Percentiles rank a stretch among this genome's conserved stretches.
Conservation (phyloP, 2,329 filamentous ascomycete species). For the Aspergillus sclerotialis region DNA sequence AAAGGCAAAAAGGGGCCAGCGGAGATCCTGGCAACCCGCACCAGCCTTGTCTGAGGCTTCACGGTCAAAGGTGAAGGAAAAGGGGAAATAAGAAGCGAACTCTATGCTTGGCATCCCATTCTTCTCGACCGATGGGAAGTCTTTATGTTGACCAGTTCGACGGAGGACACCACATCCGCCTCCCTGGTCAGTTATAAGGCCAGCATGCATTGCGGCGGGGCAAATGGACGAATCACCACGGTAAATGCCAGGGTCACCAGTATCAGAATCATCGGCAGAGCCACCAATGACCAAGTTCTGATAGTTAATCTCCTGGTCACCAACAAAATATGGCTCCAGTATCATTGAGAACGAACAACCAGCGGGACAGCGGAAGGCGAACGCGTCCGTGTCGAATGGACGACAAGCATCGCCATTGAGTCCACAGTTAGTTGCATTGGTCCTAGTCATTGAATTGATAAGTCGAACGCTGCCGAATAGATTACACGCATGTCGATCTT, state of each 20-base stretch:
- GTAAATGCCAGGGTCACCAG: slow-evolving; percentile 42
- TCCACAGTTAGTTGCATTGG: slow-evolving; percentile 42
- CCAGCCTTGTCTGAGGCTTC: slow-evolving; percentile 13
- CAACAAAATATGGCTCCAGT: slow-evolving; percentile 52
- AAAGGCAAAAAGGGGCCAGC: slow-evolving; percentile 52
- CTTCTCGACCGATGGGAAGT: slow-evolving; percentile 39
- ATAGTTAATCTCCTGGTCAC: slow-evolving; percentile 49
- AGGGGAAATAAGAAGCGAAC: slow-evolving; percentile 53
- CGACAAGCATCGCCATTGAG: slow-evolving; percentile 51
- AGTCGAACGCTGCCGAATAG: background rate
- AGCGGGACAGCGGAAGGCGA: slow-evolving; percentile 54
- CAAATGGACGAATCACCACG: slow-evolving; percentile 57
- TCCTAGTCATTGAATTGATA: slow-evolving; percentile 14
- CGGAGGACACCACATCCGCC: slow-evolving; percentile 53
- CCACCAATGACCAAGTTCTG: slow-evolving; percentile 50
- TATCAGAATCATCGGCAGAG: slow-evolving; percentile 31
- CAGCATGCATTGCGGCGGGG: slow-evolving; percentile 53
- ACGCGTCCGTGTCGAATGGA: slow-evolving; percentile 47
- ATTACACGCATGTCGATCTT: slow-evolving; percentile 11
- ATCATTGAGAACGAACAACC: slow-evolving; percentile 47
- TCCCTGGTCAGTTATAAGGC: slow-evolving; percentile 46
- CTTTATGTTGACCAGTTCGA: slow-evolving; percentile 44
- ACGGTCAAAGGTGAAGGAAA: slow-evolving; percentile 48
- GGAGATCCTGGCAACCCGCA: slow-evolving; percentile 46
- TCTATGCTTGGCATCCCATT: slow-evolving; percentile 47